Percentiles rank a stretch among this genome's conserved stretches.
Conservation (phyloP, 345 rosid genomes). For the Raphanus sativus region DNA sequence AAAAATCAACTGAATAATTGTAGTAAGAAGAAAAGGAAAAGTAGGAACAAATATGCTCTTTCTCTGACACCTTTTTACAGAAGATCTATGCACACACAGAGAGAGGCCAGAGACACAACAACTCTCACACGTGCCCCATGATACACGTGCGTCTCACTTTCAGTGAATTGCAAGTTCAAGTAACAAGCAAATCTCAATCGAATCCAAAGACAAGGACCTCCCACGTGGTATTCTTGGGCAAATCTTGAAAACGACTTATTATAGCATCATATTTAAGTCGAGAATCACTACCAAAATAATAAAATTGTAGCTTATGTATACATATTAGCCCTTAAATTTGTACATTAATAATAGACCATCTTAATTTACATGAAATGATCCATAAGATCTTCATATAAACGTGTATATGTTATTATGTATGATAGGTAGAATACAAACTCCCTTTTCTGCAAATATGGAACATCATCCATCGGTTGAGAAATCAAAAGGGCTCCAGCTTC, state of each 20-base stretch:
- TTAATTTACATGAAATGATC: constrained; percentile 31
- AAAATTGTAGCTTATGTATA: not conserved
- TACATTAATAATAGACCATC: constrained; percentile 6
- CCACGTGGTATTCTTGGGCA: constrained; percentile 28
- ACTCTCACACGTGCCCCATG: constrained; percentile 22
- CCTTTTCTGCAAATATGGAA: not conserved
- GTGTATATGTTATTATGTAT: constrained; percentile 15
- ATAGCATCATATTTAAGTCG: constrained; percentile 3
- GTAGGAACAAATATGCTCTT: constrained; percentile 40
- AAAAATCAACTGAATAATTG: too few species aligned
- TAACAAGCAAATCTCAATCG: constrained; percentile 38
- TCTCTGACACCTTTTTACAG: constrained; percentile 29
- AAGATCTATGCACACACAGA: constrained; percentile 9
- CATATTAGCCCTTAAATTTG: constrained; percentile 17
- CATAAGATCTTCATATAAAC: constrained; percentile 9
- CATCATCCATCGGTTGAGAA: constrained; percentile 32
- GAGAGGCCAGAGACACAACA: constrained; percentile 10
- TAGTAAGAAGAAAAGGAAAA: constrained; percentile 6
- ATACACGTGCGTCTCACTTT: constrained; percentile 38
- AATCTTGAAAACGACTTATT: constrained; percentile 30
- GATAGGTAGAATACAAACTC: constrained; percentile 20
- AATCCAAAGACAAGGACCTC: constrained; percentile 41
- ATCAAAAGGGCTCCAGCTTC: constrained; percentile 44
- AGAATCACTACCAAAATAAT: not conserved
- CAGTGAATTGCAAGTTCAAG: constrained; percentile 30